These are phyloP conservation scores for Alternaria arborescens DNA, from an alignment of 2,329 filamentous ascomycete genomes.

Conservation along the genomic window DNA sequence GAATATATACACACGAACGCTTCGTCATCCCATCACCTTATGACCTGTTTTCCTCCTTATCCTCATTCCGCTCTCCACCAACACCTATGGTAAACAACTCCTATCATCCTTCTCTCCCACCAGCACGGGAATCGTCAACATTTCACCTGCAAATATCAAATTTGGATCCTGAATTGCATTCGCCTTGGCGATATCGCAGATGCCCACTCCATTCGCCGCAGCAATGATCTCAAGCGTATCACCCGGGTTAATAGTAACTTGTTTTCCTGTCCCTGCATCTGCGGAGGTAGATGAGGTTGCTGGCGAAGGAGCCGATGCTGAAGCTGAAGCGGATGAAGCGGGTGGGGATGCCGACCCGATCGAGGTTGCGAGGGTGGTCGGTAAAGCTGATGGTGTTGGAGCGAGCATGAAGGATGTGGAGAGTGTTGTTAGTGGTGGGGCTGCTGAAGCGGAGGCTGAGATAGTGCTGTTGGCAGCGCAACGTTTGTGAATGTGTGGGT, in stretches of 20 bases:
- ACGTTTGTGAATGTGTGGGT: neutral
- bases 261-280: neutral
- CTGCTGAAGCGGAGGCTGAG: neutral
- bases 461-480: neutral
- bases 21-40: neutral
- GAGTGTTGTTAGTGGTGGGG: neutral
- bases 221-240: conserved; percentile 7
- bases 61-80: too few species aligned
- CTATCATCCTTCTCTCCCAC: neutral
- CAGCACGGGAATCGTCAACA: conserved; percentile 1
- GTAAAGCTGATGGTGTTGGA: neutral
- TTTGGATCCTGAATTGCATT: neutral
- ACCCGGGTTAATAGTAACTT: neutral
- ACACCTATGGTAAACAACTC: neutral
- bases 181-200: conserved; percentile 3
- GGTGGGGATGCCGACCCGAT: neutral
- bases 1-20: too few species aligned
- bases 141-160: neutral
- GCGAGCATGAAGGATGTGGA: neutral
- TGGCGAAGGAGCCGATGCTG: neutral
- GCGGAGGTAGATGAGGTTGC: neutral
- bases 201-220: neutral
- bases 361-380: neutral
- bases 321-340: neutral
- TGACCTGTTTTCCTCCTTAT: neutral